Evolutionary conservation across 768 basidiomycete species (phyloP).

Genomic region (Tricholomella constricta): DNA sequence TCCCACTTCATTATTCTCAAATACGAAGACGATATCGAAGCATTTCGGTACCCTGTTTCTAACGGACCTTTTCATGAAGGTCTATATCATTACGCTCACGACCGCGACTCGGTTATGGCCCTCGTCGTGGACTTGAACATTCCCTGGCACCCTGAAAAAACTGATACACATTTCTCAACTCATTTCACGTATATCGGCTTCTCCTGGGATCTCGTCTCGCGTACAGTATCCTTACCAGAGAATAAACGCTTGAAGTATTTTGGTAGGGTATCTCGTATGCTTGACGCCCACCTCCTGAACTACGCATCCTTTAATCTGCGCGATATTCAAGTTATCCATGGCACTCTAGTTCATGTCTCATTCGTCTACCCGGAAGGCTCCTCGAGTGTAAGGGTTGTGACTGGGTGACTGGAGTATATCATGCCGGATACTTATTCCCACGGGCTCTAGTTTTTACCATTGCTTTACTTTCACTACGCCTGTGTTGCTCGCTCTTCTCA

Average conservation of each 20-base stretch:
- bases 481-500: too few relatives aligned
- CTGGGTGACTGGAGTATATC: too few relatives aligned
- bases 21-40: too few relatives aligned
- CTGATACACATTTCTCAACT: conserved; percentile 34
- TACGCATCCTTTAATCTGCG: conserved; percentile 12
- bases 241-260: too few relatives aligned
- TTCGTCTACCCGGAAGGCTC: conserved; percentile 28
- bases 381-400: conserved; percentile 21
- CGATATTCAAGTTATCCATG: conserved; percentile 28
- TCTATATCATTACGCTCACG: conserved; percentile 20
- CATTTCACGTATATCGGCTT: conserved; percentile 23
- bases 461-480: too few relatives aligned
- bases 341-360: conserved; percentile 32
- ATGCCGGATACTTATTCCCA: too few relatives aligned
- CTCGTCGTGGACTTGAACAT: conserved; percentile 20
- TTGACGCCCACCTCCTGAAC: not conserved
- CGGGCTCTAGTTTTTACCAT: too few relatives aligned
- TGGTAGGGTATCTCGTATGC: not conserved
- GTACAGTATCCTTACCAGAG: too few relatives aligned
- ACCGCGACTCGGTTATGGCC: conserved; percentile 11
- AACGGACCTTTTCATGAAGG: not conserved
- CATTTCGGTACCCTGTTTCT: too few relatives aligned
- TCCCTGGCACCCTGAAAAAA: too few relatives aligned
- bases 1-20: too few relatives aligned
- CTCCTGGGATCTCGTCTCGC: too few relatives aligned